Conservation (phyloP, 345 rosid genomes). For the Gossypium mustelinum region DNA sequence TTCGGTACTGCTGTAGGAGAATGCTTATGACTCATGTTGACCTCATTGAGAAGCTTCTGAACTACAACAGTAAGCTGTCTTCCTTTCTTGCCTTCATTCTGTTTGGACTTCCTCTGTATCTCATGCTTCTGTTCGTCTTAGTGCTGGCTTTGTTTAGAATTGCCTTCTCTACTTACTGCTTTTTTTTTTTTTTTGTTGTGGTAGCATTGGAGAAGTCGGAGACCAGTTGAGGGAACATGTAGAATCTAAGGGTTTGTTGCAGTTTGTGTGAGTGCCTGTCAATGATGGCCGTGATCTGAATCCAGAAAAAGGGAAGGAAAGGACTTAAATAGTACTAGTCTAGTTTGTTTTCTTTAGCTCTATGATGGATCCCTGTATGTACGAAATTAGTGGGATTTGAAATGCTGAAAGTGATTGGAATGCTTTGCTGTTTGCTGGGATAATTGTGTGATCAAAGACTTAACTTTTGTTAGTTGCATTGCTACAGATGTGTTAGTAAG, state of each 20-base stretch:
- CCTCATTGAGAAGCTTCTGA: conserved; percentile 97
- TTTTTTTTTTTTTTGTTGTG: conserved; percentile 24
- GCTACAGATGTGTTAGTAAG: background rate
- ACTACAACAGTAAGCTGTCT: conserved; percentile 72
- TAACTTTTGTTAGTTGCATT: background rate
- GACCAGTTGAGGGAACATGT: conserved; percentile 28
- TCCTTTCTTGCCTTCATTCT: conserved; percentile 10
- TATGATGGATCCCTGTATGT: background rate
- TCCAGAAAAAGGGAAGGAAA: background rate
- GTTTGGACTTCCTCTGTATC: background rate
- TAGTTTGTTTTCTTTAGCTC: background rate
- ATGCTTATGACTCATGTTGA: conserved; percentile 99
- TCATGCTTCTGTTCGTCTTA: background rate
- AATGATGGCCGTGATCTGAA: background rate
- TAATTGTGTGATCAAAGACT: background rate
- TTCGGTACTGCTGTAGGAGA: conserved; percentile 90
- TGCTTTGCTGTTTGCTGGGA: background rate
- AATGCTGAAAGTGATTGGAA: background rate
- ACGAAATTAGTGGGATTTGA: background rate
- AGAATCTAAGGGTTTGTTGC: background rate
- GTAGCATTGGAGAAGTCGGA: conserved; percentile 81
- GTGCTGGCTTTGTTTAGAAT: background rate
- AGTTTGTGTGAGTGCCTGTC: background rate
- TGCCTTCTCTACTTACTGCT: background rate
- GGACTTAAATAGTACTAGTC: background rate